Conservation (phyloP, 495 filamentous ascomycete genomes). For the Echria macrotheca region DNA sequence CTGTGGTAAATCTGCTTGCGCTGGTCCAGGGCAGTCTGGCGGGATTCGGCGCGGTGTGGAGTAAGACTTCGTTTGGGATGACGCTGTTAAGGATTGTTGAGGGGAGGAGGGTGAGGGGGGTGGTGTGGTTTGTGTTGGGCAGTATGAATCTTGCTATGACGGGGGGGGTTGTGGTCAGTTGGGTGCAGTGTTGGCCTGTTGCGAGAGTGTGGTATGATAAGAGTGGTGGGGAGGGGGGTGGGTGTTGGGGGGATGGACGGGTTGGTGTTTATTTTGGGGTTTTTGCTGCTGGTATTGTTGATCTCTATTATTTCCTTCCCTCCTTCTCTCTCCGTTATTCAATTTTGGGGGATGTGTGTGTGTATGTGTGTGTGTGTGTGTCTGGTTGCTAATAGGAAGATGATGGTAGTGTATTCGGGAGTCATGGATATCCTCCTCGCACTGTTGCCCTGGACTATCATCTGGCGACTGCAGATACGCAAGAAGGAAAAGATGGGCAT, state of each 20-base stretch:
- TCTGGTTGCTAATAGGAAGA: too few relatives aligned
- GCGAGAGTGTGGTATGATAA: slow-evolving; percentile 16
- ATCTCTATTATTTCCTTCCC: too few relatives aligned
- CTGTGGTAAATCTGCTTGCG: slow-evolving; percentile 13
- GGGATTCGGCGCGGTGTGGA: slow-evolving; percentile 29
- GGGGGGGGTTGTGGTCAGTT: slow-evolving; percentile 17
- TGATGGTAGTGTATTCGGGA: slow-evolving; percentile 32
- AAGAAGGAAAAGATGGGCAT: slow-evolving; percentile 35
- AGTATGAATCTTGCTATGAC: slow-evolving; percentile 26
- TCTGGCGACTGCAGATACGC: slow-evolving; percentile 31
- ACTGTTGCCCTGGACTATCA: slow-evolving; percentile 31
- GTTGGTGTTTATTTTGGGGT: slow-evolving; percentile 16
- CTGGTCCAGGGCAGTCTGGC: slow-evolving; percentile 12
- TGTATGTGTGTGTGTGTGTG: too few relatives aligned
- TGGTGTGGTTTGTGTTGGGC: slow-evolving; percentile 24
- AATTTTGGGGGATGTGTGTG: too few relatives aligned
- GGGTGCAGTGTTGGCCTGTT: slow-evolving; percentile 26
- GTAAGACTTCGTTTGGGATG: slow-evolving; percentile 34
- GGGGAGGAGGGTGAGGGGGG: slow-evolving; percentile 14
- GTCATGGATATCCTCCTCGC: slow-evolving; percentile 33
- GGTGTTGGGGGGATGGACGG: slow-evolving; percentile 17
- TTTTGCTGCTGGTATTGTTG: slow-evolving; percentile 22
- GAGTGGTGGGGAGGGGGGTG: slow-evolving; percentile 10
- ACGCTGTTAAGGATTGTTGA: slow-evolving; percentile 27
- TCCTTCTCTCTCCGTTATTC: too few relatives aligned